Base-by-base conservation (phyloP, 495 filamentous ascomycete genomes). In the Sphaerosporella brunnea region DNA sequence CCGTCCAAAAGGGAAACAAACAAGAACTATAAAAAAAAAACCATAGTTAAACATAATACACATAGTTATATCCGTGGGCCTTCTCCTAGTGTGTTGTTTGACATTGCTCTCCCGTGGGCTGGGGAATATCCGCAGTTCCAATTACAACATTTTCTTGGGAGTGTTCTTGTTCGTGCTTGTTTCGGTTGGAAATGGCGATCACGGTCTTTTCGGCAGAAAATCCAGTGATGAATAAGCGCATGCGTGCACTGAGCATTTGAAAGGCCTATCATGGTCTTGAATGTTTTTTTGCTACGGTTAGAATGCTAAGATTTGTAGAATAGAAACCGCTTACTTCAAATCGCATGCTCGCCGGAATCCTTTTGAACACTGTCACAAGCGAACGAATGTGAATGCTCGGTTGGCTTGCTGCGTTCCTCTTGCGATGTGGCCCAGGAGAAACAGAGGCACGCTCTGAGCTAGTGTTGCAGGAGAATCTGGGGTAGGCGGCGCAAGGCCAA, bases 11-110 rank as follows among this genome's bases (percentile, higher is more conserved):
- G n/a, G n/a, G n/a, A n/a, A n/a, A n/a, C n/a, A n/a, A n/a, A n/a
- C n/a, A n/a, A n/a, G n/a, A n/a, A n/a, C n/a, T n/a, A n/a, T n/a
- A n/a, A n/a, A n/a, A n/a, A n/a, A n/a, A n/a, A n/a, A n/a, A n/a
- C n/a, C n/a, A n/a, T n/a, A n/a, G n/a, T n/a, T n/a, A n/a, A n/a
- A n/a, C n/a, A n/a, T n/a, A n/a, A n/a, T n/a, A n/a, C n/a, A n/a
- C n/a, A n/a, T 97, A 97, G 2, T 70, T 68, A 78, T 84, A 96
- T 36, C 78, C 77, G 57, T 97, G 90, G 0, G 85, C 78, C 63
- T 96, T 97, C 68, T 97, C 90, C 90, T n/a, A n/a, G 96, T 97
- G 65, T 97, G 90, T 64, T 97, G 90, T 64, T 96, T 96, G 74
- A 85, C 93, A 65, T 97, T 97, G 63, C 82, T 90, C 67, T 93